Evolutionary conservation across 257 asterid species (phyloP).

Genomic region (Eucommia ulmoides): DNA sequence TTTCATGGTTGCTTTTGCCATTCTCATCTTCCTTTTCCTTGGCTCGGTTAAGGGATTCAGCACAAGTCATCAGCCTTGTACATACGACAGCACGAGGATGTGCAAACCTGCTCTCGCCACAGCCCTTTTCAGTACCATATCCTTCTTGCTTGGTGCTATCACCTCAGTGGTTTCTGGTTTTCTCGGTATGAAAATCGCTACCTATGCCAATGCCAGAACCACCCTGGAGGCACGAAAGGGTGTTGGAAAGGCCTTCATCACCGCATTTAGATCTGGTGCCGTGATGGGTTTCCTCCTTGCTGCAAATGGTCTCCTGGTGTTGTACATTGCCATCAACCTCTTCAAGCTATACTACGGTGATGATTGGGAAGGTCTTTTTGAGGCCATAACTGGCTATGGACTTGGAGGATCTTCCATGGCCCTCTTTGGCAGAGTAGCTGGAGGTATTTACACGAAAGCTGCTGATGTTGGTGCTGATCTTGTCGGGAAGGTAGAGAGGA

Average conservation of each 20-base stretch:
- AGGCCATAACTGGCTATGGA: not conserved
- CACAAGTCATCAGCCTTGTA: not conserved
- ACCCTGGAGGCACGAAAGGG: not conserved
- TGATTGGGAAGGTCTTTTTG: not conserved
- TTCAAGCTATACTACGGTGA: not conserved
- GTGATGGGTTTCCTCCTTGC: not conserved
- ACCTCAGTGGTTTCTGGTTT: not conserved
- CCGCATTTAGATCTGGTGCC: not conserved
- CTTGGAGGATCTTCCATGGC: not conserved
- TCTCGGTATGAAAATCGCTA: not conserved
- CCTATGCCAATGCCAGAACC: not conserved
- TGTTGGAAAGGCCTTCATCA: not conserved
- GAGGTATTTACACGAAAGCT: conserved; percentile 18
- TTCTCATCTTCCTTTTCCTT: not conserved
- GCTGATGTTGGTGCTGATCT: conserved; percentile 66
- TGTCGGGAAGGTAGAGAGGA: conserved; percentile 44
- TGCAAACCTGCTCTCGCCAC: not conserved
- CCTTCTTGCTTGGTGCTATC: not conserved
- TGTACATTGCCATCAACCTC: not conserved
- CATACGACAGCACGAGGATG: not conserved
- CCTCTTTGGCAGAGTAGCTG: not conserved
- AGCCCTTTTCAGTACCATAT: not conserved
- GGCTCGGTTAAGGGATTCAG: not conserved
- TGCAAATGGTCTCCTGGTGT: not conserved
- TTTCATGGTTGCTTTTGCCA: not conserved